phyloP scores from a whole-genome alignment of 2,329 filamentous ascomycete species.

The Sporothrix inflata region DNA sequence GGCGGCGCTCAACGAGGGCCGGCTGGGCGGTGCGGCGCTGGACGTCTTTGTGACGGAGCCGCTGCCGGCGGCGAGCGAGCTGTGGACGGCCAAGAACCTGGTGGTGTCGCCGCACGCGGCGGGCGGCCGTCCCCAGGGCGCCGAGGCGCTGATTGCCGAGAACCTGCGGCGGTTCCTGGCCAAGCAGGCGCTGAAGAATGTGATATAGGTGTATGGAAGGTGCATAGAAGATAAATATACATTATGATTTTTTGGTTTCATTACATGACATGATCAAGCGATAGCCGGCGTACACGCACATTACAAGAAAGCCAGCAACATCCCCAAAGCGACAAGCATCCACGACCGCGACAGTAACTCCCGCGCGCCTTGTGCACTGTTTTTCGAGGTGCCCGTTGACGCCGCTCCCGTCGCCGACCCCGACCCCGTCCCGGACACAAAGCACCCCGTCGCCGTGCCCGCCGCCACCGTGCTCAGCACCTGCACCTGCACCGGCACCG shows the following conservation, averaged over 20 bases:
- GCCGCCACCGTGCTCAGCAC: conserved; percentile 20
- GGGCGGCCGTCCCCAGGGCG: conserved; percentile 62
- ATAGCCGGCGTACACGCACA: neutral
- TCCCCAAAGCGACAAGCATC: neutral
- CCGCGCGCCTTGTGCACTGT: neutral
- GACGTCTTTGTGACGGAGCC: conserved; percentile 54
- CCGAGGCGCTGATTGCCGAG: conserved; percentile 61
- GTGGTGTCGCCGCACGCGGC: conserved; percentile 46
- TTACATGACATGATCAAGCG: neutral
- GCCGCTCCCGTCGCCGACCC: neutral
- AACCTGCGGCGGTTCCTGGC: conserved; percentile 64
- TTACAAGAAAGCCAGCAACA: neutral
- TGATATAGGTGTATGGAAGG: conserved; percentile 32
- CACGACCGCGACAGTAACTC: neutral
- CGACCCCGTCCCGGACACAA: neutral
- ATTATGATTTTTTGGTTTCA: neutral
- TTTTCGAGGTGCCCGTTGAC: neutral
- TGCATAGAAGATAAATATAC: neutral
- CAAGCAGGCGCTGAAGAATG: conserved; percentile 61
- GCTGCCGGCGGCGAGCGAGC: conserved; percentile 43
- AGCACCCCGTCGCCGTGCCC: conserved; percentile 14
- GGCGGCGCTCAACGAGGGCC: no score
- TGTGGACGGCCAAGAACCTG: conserved; percentile 37
- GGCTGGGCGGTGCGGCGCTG: conserved; percentile 54
- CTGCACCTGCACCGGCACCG: neutral